These are phyloP conservation scores for Solanum paucissectum DNA, from an alignment of 257 asterid genomes.

Conservation along the genomic window DNA sequence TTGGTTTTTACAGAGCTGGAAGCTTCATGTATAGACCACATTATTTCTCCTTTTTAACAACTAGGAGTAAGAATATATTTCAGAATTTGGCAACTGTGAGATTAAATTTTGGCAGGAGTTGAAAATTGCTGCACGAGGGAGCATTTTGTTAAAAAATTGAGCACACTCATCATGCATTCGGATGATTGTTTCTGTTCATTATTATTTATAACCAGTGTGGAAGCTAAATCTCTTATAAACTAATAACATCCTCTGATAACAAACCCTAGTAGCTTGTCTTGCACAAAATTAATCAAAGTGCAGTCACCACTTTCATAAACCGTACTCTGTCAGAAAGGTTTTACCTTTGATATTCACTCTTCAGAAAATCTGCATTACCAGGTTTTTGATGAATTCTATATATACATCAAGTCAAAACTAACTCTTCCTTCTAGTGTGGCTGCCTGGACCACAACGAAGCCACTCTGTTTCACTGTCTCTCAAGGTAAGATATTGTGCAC, in stretches of 20 bases:
- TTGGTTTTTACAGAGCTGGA: background rate
- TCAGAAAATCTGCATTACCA: background rate
- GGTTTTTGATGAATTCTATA: background rate
- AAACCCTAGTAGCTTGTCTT: background rate
- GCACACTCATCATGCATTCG: background rate
- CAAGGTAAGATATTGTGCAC: constrained; percentile 44
- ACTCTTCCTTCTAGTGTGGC: background rate
- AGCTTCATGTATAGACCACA: background rate
- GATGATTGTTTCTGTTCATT: background rate
- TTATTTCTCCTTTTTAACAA: background rate
- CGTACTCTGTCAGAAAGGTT: background rate
- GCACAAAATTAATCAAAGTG: background rate
- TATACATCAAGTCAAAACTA: background rate
- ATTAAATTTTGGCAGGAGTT: background rate
- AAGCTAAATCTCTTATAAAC: background rate
- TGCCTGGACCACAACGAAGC: background rate
- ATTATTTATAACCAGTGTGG: background rate
- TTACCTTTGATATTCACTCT: background rate
- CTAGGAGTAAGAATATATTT: background rate
- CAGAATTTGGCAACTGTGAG: background rate
- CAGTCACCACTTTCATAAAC: background rate
- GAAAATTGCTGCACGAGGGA: background rate
- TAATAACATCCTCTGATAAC: background rate
- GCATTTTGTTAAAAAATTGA: background rate
- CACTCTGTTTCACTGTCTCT: background rate